Base-by-base conservation (phyloP, 331 rosid species). In the Telfairia occidentalis region DNA sequence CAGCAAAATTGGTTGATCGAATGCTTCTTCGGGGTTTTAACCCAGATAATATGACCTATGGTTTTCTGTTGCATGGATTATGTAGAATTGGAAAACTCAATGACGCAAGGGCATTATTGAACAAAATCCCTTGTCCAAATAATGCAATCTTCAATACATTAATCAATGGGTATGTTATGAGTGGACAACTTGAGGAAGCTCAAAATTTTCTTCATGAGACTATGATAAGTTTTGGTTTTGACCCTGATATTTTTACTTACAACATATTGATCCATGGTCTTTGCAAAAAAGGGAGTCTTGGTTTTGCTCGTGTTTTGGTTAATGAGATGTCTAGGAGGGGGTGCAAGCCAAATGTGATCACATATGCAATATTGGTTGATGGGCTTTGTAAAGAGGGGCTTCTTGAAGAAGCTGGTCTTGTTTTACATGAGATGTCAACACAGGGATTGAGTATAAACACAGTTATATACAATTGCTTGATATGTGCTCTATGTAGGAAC, bases 401-500 rank as follows among this genome's bases (percentile, higher is more conserved):
- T 53, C 83, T 88, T 7, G 86, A 81, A 81, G 92, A 88, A 83
- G 95, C 90, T 65, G 65, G 74, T 16, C 78, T 74, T 60, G 74
- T 93, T 80, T 83, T 93, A 84, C 79, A 84, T 76, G 83, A 85
- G 88, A 93, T 93, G 97, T 78, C 85, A 66, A 79, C 77, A 48
- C 81, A 87, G 83, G 97, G 90, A 71, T 67, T 91, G 32, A 74
- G 78, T 69, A 81, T 89, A 74, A 89, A 89, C 81, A 85, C 87
- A 1, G 90, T 91, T 24, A 93, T 97, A 50, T 88, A 89, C 87
- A 93, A 91, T 80, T 82, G 91, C 87, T 82, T 88, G 82, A 89
- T 91, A 59, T 80, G 77, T 76, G 84, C 95, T 61, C 71, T 88
- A 13, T 91, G 92, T 74, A 91, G 90, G 71, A 71, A 79, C 43